Percentiles rank a stretch among this genome's conserved stretches.
Conservation (phyloP, 164 flowering plant species). For the Sedum album region DNA sequence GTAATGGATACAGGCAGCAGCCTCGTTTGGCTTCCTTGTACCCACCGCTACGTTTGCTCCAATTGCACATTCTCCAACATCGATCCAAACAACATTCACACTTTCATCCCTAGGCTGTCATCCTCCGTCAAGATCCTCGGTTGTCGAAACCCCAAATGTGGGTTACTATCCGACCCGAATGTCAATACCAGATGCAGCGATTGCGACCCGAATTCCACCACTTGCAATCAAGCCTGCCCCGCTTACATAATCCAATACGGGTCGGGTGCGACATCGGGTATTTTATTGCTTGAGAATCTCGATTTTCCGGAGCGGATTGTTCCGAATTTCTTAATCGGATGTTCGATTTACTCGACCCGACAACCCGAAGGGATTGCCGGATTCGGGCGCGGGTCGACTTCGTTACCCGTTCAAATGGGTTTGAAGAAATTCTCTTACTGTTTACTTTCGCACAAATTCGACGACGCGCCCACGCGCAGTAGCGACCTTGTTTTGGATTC, state of each 20-base stretch:
- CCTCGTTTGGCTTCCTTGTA: slow-evolving; percentile 42
- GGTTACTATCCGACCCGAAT: slow-evolving; percentile 19
- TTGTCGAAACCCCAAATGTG: slow-evolving; percentile 38
- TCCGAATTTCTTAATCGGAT: slow-evolving; percentile 34
- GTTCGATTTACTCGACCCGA: slow-evolving; percentile 33
- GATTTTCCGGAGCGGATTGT: slow-evolving; percentile 19
- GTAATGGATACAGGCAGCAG: slow-evolving; percentile 13
- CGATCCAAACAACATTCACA: slow-evolving; percentile 18
- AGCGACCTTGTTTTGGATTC: slow-evolving; percentile 36
- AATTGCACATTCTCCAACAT: slow-evolving; percentile 21
- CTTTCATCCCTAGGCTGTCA: slow-evolving; percentile 34
- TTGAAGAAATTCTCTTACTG: slow-evolving; percentile 47
- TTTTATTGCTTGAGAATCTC: slow-evolving; percentile 28
- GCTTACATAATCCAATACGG: slow-evolving; percentile 33
- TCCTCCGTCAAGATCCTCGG: slow-evolving; percentile 32
- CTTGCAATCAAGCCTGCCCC: slow-evolving; percentile 30
- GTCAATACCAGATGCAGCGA: slow-evolving; percentile 17
- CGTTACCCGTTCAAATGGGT: slow-evolving; percentile 40
- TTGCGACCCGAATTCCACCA: slow-evolving; percentile 14
- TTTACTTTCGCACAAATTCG: slow-evolving; percentile 53
- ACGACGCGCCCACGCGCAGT: slow-evolving; percentile 27
- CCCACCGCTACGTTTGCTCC: slow-evolving; percentile 30
- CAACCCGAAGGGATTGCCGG: slow-evolving; percentile 55
- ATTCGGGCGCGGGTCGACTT: slow-evolving; percentile 37
- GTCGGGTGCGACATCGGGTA: slow-evolving; percentile 34